These are phyloP conservation scores for Ceratobasidium sp. DNA, from an alignment of 1,284 basidiomycete genomes.

Conservation along the genomic window DNA sequence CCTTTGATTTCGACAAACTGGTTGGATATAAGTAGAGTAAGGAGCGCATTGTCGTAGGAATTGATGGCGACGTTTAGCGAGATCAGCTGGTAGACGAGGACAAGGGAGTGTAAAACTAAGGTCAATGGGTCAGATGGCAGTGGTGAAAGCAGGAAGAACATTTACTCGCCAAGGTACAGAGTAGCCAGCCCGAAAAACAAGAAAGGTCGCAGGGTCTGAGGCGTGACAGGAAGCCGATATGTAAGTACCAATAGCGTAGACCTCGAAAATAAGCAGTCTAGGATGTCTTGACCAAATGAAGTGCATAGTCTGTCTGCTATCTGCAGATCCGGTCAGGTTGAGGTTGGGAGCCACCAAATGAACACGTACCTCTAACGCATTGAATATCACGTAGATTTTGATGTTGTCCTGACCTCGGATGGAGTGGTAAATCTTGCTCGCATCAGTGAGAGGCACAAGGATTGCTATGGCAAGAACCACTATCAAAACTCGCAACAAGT, in stretches of 20 bases:
- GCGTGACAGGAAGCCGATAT: constrained; percentile 68
- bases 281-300: constrained; percentile 97
- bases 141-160: background rate
- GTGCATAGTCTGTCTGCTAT: constrained; percentile 96
- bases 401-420: constrained; percentile 99
- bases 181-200: constrained; percentile 89
- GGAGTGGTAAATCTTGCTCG: constrained; percentile 98
- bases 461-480: constrained; percentile 82
- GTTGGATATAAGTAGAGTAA: constrained; percentile 95
- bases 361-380: constrained; percentile 85
- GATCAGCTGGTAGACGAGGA: constrained; percentile 97
- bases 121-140: constrained; percentile 6
- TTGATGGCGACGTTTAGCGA: constrained; percentile 98
- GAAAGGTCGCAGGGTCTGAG: constrained; percentile 79
- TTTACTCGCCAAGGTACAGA: constrained; percentile 81
- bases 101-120: constrained; percentile 88
- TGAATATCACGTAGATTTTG: constrained; percentile 99
- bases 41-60: constrained; percentile 95
- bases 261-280: constrained; percentile 96
- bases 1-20: constrained; percentile 99
- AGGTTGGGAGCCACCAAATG: background rate
- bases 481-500: constrained; percentile 85
- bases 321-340: constrained; percentile 59
- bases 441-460: constrained; percentile 88
- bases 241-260: constrained; percentile 88